Conservation (phyloP, 371 early-diverging fungal genomes). For the Chytridium lagenaria region DNA sequence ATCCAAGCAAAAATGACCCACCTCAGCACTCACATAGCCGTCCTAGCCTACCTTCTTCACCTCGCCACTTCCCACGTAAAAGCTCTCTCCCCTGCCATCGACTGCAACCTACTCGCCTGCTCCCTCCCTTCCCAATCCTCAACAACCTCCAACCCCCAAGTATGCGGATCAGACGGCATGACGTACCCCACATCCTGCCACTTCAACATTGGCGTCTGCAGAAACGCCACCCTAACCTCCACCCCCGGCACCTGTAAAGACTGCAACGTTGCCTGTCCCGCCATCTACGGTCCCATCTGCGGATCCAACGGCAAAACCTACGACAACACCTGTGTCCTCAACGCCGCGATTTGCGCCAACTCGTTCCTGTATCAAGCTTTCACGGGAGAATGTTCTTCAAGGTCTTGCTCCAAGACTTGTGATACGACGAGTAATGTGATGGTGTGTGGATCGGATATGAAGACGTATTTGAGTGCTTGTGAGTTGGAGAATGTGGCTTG, state of each 20-base stretch:
- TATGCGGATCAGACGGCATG: neutral
- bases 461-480: neutral
- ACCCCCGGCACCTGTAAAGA: neutral
- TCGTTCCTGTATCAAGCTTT: neutral
- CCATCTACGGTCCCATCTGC: slow-evolving; percentile 1
- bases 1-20: too few species aligned
- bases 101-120: too few species aligned
- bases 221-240: neutral
- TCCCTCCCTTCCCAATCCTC: too few species aligned
- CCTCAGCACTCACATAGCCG: too few species aligned
- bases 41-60: too few species aligned
- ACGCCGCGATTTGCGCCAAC: neutral
- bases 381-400: neutral
- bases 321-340: neutral
- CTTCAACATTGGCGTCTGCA: neutral
- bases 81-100: too few species aligned
- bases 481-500: slow-evolving; percentile 1
- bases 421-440: neutral
- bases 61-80: too few species aligned
- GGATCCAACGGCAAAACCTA: neutral
- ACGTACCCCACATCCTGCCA: slow-evolving; percentile 1
- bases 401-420: neutral
- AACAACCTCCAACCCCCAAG: too few species aligned
- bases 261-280: neutral
- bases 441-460: slow-evolving; percentile 5